A percentile compares a stretch with the other conserved stretches of the same genome.
phyloP scores from a whole-genome alignment of 2,329 filamentous ascomycete genomes.

The Alternaria ventricosa region DNA sequence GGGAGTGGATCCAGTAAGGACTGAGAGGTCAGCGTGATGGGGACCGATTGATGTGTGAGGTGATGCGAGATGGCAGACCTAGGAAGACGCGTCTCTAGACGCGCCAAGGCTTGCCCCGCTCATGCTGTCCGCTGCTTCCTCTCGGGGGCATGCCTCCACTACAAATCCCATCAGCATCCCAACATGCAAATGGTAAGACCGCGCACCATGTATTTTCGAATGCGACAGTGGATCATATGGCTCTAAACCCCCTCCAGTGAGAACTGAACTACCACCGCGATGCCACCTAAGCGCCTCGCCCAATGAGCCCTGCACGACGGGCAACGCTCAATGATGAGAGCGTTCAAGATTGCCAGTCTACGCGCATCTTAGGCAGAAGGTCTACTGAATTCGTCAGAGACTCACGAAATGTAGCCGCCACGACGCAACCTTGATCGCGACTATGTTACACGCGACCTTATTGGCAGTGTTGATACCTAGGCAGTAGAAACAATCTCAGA shows the following conservation, averaged over 20 bases:
- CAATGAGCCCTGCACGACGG: no score
- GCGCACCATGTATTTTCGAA: no score
- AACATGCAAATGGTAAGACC: no score
- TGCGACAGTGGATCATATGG: no score
- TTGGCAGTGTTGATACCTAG: neutral
- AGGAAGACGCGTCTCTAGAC: neutral
- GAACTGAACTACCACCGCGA: no score
- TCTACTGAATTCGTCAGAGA: no score
- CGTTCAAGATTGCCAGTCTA: no score
- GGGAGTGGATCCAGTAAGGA: neutral
- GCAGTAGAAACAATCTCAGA: neutral
- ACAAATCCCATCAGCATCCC: neutral
- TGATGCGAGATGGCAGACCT: neutral
- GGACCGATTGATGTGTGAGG: neutral
- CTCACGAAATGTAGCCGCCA: no score
- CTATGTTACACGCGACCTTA: neutral
- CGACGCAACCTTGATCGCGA: neutral
- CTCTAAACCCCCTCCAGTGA: no score
- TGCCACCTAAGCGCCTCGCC: no score
- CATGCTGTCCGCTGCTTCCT: neutral
- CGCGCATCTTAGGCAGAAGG: no score
- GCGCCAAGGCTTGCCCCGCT: neutral
- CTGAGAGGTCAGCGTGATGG: neutral
- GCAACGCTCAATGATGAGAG: no score
- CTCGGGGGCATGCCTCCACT: neutral